A percentile compares a stretch with the other conserved stretches of the same genome.
phyloP scores from a whole-genome alignment of 1,284 basidiomycete genomes.

The Wolfiporia cocos region DNA sequence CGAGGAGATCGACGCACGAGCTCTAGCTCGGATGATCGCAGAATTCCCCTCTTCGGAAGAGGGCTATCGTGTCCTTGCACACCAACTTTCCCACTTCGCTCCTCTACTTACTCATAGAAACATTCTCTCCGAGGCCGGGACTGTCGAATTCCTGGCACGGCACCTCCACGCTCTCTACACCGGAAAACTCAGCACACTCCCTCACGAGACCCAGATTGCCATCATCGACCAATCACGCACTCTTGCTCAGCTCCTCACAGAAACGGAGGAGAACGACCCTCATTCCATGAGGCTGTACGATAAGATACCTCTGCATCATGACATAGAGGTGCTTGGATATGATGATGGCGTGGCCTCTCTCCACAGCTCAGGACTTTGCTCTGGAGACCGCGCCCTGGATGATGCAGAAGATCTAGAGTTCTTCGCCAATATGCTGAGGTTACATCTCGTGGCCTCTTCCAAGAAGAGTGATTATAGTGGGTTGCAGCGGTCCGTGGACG shows the following conservation, averaged over 20 bases:
- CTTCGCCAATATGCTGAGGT: not conserved
- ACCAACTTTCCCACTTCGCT: not conserved
- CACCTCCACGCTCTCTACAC: not conserved
- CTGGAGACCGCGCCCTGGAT: too few species aligned
- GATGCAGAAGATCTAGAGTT: not conserved
- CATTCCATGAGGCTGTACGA: not conserved
- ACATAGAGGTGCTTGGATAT: not conserved
- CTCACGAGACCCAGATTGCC: not conserved
- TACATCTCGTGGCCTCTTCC: not conserved
- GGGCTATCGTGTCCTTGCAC: not conserved
- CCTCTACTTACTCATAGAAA: not conserved
- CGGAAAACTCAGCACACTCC: not conserved
- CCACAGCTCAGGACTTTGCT: too few species aligned
- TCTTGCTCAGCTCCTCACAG: not conserved
- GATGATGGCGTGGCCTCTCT: too few species aligned
- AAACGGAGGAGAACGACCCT: not conserved
- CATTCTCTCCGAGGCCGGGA: not conserved
- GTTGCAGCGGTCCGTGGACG: not conserved
- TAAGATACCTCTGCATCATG: not conserved
- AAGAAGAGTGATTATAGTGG: too few species aligned
- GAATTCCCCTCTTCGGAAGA: not conserved
- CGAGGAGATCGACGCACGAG: not conserved
- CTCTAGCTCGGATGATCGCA: conserved; percentile 1
- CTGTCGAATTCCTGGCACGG: not conserved
- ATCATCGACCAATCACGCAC: not conserved